Evolutionary conservation across 768 basidiomycete genomes (phyloP), one percentile per base, ranked within the genome.

Genomic region (Goffeauzyma gilvescens): DNA sequence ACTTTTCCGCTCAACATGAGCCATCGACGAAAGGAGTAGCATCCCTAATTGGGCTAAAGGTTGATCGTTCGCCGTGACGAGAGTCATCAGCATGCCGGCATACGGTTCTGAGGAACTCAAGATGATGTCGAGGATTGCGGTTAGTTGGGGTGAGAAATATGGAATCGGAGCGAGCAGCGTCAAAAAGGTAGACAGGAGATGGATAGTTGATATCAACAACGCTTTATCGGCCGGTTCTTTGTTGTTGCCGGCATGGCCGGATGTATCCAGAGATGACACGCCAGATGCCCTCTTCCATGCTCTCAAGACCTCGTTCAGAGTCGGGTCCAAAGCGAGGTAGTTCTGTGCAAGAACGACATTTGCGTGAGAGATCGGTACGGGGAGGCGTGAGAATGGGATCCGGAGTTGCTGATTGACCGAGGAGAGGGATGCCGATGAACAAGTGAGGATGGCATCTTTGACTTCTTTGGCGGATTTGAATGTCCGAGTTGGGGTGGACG

Each of bases 381-480:
- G 57, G 6, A 59, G 50, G 10, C 48, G 23, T 3, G 61, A 60
- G 32, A 56, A 37, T 0, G 52, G 48, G 5, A 57, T 52, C 22
- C 48, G 43, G 13, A 63, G 57, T 43, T 63, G 61, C 44, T 58
- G 55, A 31, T 57, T 48, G 17, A 63, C 52, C 5, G 59, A 49
- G 10, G 54, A 50, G 15, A 63, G 44, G 3, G 61, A 59, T 63
- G 35, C 9, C 15, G 18, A 35, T 17, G 41, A 22, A 2, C 2
- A 20, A 2, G 13, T 23, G 10, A 2, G 27, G 9, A 63, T 40
- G 7, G 48, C 59, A 37, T 57, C 51, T 38, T 55, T 51, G 31
- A 59, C 48, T 12, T 54, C 53, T 41, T 53, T 52, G 10, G 55
- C 61, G 10, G 59, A 51, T 25, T 42, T 50, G 41, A 48, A 59